These are phyloP conservation scores for Groenewaldozyma tartarivorans DNA, from an alignment of 805 yeast genomes.

Conservation along the genomic window DNA sequence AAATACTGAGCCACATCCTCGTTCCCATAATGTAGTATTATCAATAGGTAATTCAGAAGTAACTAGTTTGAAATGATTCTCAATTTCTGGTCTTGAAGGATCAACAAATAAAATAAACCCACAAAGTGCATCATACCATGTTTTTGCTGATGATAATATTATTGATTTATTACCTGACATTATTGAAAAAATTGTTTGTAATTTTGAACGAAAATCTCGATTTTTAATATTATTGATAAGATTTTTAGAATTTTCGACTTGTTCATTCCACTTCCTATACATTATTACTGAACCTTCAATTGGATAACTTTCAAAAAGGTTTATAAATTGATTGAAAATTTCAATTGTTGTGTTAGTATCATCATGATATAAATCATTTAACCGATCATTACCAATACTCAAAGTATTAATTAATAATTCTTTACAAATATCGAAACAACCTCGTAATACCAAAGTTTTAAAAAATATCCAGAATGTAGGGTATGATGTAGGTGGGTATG, in stretches of 20 bases:
- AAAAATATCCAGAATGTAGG: not conserved
- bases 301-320: not conserved
- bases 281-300: not conserved
- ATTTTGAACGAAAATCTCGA: not conserved
- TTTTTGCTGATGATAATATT: not conserved
- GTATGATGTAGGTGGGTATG: not conserved
- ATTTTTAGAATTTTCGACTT: not conserved
- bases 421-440: not conserved
- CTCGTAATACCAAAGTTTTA: not conserved
- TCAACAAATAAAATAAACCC: not conserved
- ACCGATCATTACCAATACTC: no score
- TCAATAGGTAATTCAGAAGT: not conserved
- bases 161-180: not conserved
- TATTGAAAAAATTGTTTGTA: not conserved
- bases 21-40: not conserved
- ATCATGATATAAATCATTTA: no score
- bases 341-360: not conserved
- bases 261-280: not conserved
- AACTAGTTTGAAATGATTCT: not conserved
- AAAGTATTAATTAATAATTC: not conserved
- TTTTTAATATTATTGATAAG: not conserved
- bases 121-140: not conserved
- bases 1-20: not conserved
- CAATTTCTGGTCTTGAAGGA: not conserved
- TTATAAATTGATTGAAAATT: not conserved